A percentile compares a stretch with the other conserved stretches of the same genome.
These are phyloP conservation scores for Diaporthe helianthi DNA, from an alignment of 2,329 filamentous ascomycete genomes.

Conservation along the genomic window DNA sequence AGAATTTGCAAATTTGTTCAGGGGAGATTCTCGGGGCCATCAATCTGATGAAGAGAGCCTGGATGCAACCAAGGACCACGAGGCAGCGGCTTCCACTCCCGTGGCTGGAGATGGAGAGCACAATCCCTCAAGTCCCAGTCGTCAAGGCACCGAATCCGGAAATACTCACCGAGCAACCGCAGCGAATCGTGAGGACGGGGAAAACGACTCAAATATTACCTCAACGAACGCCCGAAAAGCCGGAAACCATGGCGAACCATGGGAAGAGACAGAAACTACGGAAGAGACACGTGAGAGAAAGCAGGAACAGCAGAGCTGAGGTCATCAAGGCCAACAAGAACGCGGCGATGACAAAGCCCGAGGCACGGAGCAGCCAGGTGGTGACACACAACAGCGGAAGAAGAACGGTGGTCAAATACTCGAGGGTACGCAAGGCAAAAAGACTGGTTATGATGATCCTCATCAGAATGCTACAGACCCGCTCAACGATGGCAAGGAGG, in stretches of 20 bases:
- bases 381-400: background rate
- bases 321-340: too few species aligned
- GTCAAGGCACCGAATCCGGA: background rate
- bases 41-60: conserved; percentile 7
- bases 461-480: background rate
- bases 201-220: background rate
- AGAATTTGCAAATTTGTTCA: background rate
- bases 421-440: background rate
- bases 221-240: background rate
- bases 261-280: background rate
- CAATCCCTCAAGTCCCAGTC: background rate
- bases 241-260: background rate
- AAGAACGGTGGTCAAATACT: background rate
- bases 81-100: background rate
- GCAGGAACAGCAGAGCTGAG: background rate
- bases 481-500: background rate
- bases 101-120: background rate
- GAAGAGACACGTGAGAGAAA: background rate
- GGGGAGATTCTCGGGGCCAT: background rate
- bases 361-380: too few species aligned
- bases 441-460: background rate
- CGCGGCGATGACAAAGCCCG: background rate
- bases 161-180: background rate
- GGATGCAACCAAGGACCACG: background rate
- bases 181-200: background rate